phyloP scores from a whole-genome alignment of 352 stramenopile species.

The Globisporangium abappressorium region DNA sequence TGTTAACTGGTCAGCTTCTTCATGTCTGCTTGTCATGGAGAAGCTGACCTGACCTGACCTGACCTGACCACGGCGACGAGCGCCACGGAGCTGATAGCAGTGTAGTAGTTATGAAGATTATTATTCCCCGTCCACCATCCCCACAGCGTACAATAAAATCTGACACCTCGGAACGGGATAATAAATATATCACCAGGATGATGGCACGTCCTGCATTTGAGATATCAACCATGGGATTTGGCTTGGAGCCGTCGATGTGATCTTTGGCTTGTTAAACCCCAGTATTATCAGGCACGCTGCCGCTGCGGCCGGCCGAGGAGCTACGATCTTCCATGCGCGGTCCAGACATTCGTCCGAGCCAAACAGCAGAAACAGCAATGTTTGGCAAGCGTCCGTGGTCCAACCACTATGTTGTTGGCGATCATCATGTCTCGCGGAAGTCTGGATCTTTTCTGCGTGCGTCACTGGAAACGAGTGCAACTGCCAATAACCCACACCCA shows the following conservation, averaged over 20 bases:
- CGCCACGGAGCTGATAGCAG: not conserved
- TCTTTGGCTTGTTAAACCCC: not conserved
- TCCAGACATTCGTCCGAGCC: not conserved
- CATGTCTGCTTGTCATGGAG: not conserved
- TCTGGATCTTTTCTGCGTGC: too few relatives aligned
- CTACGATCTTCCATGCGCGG: not conserved
- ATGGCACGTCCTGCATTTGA: not conserved
- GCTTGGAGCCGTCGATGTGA: not conserved
- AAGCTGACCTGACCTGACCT: conserved; percentile 7
- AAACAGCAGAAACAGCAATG: not conserved
- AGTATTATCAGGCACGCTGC: not conserved
- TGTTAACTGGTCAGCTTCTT: conserved; percentile 35
- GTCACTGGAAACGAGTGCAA: not conserved
- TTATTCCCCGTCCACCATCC: conserved; percentile 2
- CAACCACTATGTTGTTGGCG: not conserved
- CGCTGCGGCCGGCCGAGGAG: not conserved
- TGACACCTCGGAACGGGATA: conserved; percentile 4
- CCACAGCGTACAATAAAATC: conserved; percentile 10
- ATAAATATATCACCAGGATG: not conserved
- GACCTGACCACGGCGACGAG: not conserved
- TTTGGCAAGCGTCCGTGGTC: not conserved
- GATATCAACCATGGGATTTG: not conserved
- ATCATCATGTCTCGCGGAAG: not conserved
- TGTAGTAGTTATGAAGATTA: conserved; percentile 10
- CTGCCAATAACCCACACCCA: conserved; percentile 1